A percentile compares a stretch with the other conserved stretches of the same genome.
phyloP scores from a whole-genome alignment of 148 eudicot species.

The Gaultheria prostrata region DNA sequence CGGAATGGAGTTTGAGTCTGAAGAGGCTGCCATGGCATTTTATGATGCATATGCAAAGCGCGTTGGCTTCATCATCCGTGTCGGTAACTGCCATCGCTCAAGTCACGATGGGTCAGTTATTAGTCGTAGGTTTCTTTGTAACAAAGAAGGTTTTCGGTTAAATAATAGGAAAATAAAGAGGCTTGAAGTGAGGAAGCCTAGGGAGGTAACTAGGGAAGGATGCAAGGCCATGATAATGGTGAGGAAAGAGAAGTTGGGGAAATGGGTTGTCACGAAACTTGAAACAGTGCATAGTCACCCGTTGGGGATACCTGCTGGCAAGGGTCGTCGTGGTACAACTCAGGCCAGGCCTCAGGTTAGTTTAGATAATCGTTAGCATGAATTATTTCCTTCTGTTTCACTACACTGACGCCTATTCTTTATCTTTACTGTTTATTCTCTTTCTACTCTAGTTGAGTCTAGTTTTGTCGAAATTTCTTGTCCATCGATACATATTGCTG shows the following conservation, averaged over 20 bases:
- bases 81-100: conserved; percentile 26
- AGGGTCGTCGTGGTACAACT: conserved; percentile 14
- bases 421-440: not conserved
- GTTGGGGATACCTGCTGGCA: conserved; percentile 20
- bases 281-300: conserved; percentile 25
- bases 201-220: conserved; percentile 24
- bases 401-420: not conserved
- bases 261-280: conserved; percentile 20
- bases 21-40: conserved; percentile 19
- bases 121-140: conserved; percentile 20
- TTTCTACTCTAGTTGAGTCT: not conserved
- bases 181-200: conserved; percentile 23
- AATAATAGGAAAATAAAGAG: conserved; percentile 16
- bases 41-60: conserved; percentile 23
- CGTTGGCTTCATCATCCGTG: conserved; percentile 14
- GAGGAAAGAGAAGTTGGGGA: conserved; percentile 23
- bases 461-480: not conserved
- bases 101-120: conserved; percentile 16
- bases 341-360: conserved; percentile 24
- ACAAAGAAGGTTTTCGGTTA: conserved; percentile 24
- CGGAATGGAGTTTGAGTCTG: conserved; percentile 22
- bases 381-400: not conserved
- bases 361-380: not conserved
- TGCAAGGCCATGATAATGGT: conserved; percentile 27
- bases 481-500: not conserved